Evolutionary conservation across 352 stramenopile species (phyloP), one percentile per base, ranked within the genome.

Genomic region (Phytophthora europaea): DNA sequence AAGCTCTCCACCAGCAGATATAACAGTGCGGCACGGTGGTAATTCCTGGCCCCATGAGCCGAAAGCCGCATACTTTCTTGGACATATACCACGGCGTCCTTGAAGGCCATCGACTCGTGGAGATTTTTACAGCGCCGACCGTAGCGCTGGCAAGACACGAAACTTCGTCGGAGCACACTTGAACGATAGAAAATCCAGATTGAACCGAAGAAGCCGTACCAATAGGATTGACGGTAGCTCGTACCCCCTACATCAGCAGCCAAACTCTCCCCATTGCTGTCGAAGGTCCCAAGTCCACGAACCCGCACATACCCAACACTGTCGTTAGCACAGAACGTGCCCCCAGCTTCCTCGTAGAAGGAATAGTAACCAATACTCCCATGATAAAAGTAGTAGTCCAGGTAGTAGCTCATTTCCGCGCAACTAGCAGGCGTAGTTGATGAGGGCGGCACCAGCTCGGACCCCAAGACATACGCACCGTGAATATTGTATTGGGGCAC

Each of bases 331-430:
- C 66, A 73, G 38, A 52, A 73, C 9, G 48, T 61, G 31, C 66
- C 66, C 13, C 26, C 13, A 4, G 58, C 66, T 47, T 73, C 66
- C 26, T 68, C 58, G 28, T 73, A 73, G 31, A 65, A 65, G 2
- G 58, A 31, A 8, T 65, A 65, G 45, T 65, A 65, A 9, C 59
- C 59, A 4, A 65, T 65, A 10, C 59, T 65, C 16, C 45, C 59
- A 15, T 65, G 59, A 28, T 65, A 65, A 13, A 65, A 65, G 22
- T 66, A 65, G 28, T 73, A 61, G 31, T 73, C 40, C 13, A 73
- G 64, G n/a, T 58, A 60, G 20, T 68, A 73, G 36, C 52, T 47
- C 18, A 43, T 58, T 18, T 23, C 7, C 22, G 9, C n/a, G 22
- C 50, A 40, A 2, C 18, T 47, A 31, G 22, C 48, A n/a, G 48